A percentile compares a stretch with the other conserved stretches of the same genome.
phyloP scores from a whole-genome alignment of 331 rosid species.

The Quercus tomentella region DNA sequence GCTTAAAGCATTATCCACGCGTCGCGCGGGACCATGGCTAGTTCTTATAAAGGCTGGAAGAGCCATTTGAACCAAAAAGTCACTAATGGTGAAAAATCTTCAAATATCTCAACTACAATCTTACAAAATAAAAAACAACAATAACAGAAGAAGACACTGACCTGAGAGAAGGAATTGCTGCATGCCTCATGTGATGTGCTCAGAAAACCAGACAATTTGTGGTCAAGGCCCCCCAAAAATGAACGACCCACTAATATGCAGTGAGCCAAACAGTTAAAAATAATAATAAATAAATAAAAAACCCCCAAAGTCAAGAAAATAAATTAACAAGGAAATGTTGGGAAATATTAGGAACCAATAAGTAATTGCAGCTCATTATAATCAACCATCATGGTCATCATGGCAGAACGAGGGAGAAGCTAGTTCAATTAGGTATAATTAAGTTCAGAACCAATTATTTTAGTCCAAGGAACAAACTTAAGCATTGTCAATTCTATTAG shows the following conservation, averaged over 20 bases:
- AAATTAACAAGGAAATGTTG: no score
- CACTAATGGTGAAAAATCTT: no score
- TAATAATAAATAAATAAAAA: not conserved
- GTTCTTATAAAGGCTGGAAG: no score
- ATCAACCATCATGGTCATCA: not conserved
- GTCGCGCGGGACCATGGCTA: no score
- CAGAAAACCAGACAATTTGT: slow-evolving; percentile 30
- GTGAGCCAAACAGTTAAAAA: not conserved
- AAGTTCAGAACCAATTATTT: not conserved
- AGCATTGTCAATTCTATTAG: no score
- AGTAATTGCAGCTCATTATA: not conserved
- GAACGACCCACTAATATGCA: slow-evolving; percentile 50
- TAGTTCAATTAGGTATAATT: not conserved
- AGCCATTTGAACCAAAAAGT: no score
- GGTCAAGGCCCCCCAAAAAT: slow-evolving; percentile 47
- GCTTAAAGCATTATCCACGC: no score
- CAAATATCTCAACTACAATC: no score
- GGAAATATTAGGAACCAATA: not conserved
- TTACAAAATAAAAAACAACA: no score
- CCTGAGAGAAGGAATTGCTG: no score
- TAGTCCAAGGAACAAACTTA: not conserved
- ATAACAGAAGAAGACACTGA: no score
- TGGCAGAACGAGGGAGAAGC: not conserved
- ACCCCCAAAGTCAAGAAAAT: not conserved
- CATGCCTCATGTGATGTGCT: slow-evolving; percentile 19